A percentile compares a stretch with the other conserved stretches of the same genome.
phyloP scores from a whole-genome alignment of 1,284 basidiomycete genomes.

The Moesziomyces aphidis region DNA sequence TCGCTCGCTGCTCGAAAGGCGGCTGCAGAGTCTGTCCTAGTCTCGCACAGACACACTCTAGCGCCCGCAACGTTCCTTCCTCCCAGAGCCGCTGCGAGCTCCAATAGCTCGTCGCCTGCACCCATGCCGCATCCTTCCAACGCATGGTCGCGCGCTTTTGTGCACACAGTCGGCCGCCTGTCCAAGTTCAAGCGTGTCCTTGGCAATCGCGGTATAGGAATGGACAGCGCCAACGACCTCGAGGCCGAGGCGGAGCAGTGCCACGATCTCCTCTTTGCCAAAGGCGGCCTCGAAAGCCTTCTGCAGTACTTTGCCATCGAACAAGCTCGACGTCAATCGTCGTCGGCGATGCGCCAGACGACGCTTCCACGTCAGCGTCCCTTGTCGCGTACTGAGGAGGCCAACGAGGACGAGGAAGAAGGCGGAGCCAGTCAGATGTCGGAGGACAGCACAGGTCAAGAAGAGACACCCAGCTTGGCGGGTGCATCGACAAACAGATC shows the following conservation, averaged over 20 bases:
- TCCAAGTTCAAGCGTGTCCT: slow-evolving; percentile 84
- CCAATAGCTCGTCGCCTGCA: slow-evolving; percentile 15
- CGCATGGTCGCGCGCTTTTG: slow-evolving; percentile 79
- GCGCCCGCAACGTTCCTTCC: slow-evolving; percentile 6
- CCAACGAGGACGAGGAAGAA: slow-evolving; percentile 44
- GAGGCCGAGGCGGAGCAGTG: slow-evolving; percentile 68
- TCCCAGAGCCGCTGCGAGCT: background rate
- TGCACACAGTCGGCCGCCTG: slow-evolving; percentile 81
- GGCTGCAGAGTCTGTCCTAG: slow-evolving; percentile 38
- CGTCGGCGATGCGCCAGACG: slow-evolving; percentile 3
- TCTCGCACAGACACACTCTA: slow-evolving; percentile 31
- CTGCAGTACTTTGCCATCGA: slow-evolving; percentile 49
- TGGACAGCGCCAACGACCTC: slow-evolving; percentile 32
- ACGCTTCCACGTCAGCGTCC: slow-evolving; percentile 23
- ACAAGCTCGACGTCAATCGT: slow-evolving; percentile 22
- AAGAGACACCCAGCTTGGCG: slow-evolving; percentile 55
- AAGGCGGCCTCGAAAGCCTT: slow-evolving; percentile 56
- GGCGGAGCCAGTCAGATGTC: slow-evolving; percentile 29
- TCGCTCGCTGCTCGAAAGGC: slow-evolving; percentile 35
- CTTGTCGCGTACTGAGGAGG: slow-evolving; percentile 27
- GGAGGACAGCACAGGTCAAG: slow-evolving; percentile 42
- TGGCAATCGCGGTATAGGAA: slow-evolving; percentile 25
- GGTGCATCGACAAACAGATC: slow-evolving; percentile 47
- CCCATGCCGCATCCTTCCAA: slow-evolving; percentile 66
- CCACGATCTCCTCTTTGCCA: slow-evolving; percentile 54